Evolutionary conservation across 306 rosid species (phyloP).

Genomic region (Hippophae rhamnoides): DNA sequence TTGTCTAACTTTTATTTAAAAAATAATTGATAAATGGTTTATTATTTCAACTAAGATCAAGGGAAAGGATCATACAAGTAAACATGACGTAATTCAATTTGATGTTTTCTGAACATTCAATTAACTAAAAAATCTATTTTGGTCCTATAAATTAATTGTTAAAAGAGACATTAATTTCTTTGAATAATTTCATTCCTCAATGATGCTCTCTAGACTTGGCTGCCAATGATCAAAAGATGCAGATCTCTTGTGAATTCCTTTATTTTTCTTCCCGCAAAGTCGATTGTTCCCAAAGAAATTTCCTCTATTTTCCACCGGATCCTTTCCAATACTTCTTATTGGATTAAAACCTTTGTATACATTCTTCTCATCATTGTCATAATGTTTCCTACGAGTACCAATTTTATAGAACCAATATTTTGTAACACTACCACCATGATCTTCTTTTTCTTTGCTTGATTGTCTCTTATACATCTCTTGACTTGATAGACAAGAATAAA

Average conservation of each 20-base stretch:
- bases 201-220: conserved; percentile 49
- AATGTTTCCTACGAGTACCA: neutral
- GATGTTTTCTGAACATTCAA: too few relatives aligned
- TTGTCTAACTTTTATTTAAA: too few relatives aligned
- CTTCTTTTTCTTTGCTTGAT: conserved; percentile 19
- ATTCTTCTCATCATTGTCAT: neutral
- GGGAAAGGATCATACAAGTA: too few relatives aligned
- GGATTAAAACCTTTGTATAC: neutral
- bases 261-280: conserved; percentile 22
- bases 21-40: too few relatives aligned
- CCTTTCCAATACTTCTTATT: conserved; percentile 16
- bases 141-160: too few relatives aligned
- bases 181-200: conserved; percentile 35
- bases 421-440: conserved; percentile 15
- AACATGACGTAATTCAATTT: too few relatives aligned
- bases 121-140: too few relatives aligned
- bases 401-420: conserved; percentile 1
- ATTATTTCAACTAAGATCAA: too few relatives aligned
- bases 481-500: conserved; percentile 10
- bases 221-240: conserved; percentile 40
- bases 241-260: conserved; percentile 18
- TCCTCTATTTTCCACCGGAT: conserved; percentile 14
- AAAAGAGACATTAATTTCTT: neutral
- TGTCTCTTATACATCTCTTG: conserved; percentile 16
- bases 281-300: neutral